phyloP scores from a whole-genome alignment of 2,329 filamentous ascomycete genomes.

The Aureobasidium leucospermi region DNA sequence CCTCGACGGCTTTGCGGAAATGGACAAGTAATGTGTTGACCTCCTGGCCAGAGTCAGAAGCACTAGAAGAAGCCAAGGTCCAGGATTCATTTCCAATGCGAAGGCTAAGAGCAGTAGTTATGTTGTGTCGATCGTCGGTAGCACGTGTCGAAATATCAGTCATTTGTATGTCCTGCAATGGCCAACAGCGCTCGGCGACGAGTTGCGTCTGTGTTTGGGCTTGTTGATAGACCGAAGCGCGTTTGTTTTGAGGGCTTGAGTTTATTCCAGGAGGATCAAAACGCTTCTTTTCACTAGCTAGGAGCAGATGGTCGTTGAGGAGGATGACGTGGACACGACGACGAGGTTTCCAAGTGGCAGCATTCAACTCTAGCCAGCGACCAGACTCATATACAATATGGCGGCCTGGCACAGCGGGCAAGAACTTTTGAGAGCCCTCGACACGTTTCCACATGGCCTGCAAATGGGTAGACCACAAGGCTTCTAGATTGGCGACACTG shows the following conservation, averaged over 20 bases:
- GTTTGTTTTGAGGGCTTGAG: conserved; percentile 22
- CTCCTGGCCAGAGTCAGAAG: conserved; percentile 61
- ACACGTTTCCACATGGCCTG: conserved; percentile 91
- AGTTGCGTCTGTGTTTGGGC: conserved; percentile 52
- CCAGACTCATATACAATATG: conserved; percentile 91
- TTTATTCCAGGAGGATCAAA: conserved; percentile 44
- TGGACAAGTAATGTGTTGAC: conserved; percentile 78
- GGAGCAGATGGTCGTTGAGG: conserved; percentile 86
- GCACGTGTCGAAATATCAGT: conserved; percentile 64
- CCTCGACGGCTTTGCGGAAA: conserved; percentile 86
- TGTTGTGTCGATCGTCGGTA: conserved; percentile 45
- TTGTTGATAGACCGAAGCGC: conserved; percentile 26
- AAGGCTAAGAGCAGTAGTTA: conserved; percentile 77
- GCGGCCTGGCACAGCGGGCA: conserved; percentile 82
- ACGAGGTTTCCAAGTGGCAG: conserved; percentile 90
- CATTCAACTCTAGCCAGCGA: conserved; percentile 92
- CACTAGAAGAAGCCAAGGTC: conserved; percentile 72
- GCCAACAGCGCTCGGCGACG: conserved; percentile 91
- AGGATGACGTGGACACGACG: conserved; percentile 86
- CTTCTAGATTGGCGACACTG: conserved; percentile 70
- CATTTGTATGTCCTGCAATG: conserved; percentile 84
- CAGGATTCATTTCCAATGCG: conserved; percentile 85
- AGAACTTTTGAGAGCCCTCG: conserved; percentile 95
- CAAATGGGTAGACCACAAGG: conserved; percentile 59
- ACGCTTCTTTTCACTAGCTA: conserved; percentile 91